Conservation (phyloP, 108 stramenopile species). For the Skeletonema grethae region DNA sequence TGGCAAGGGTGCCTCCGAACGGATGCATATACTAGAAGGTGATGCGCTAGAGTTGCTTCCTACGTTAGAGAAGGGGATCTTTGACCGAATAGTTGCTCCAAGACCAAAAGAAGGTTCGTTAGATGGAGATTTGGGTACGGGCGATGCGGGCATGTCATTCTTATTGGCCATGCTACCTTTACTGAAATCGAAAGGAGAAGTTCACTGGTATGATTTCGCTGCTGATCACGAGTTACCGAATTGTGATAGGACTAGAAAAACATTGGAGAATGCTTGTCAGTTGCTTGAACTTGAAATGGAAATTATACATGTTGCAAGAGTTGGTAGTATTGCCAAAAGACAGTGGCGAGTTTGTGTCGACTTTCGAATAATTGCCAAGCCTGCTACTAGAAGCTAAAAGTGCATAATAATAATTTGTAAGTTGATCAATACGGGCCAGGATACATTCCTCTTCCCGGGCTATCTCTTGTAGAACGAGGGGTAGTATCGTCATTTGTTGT, state of each 20-base stretch:
- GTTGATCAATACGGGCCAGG: neutral
- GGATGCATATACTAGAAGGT: conserved; percentile 73
- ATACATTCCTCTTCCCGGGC: too few species aligned
- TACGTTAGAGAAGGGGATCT: conserved; percentile 41
- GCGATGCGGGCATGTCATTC: conserved; percentile 70
- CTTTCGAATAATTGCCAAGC: conserved; percentile 51
- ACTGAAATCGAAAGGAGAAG: conserved; percentile 70
- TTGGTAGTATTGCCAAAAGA: conserved; percentile 82
- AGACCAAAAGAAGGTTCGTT: conserved; percentile 79
- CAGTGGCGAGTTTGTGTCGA: conserved; percentile 85
- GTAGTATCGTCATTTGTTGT: too few species aligned
- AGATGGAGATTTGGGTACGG: conserved; percentile 83
- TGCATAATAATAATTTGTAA: neutral
- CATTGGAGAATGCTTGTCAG: conserved; percentile 57
- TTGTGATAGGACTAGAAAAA: conserved; percentile 61
- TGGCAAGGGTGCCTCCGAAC: conserved; percentile 65
- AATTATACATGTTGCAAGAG: conserved; percentile 76
- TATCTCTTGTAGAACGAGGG: too few species aligned
- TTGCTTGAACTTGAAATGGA: conserved; percentile 60
- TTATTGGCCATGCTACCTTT: conserved; percentile 65
- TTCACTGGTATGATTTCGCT: conserved; percentile 88
- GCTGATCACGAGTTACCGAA: conserved; percentile 78
- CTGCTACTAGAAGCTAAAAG: neutral
- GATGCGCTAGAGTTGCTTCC: conserved; percentile 74
- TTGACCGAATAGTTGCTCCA: conserved; percentile 83